These are phyloP conservation scores for Carex kokanica DNA, from an alignment of 176 grass and related monocot species.

Conservation along the genomic window DNA sequence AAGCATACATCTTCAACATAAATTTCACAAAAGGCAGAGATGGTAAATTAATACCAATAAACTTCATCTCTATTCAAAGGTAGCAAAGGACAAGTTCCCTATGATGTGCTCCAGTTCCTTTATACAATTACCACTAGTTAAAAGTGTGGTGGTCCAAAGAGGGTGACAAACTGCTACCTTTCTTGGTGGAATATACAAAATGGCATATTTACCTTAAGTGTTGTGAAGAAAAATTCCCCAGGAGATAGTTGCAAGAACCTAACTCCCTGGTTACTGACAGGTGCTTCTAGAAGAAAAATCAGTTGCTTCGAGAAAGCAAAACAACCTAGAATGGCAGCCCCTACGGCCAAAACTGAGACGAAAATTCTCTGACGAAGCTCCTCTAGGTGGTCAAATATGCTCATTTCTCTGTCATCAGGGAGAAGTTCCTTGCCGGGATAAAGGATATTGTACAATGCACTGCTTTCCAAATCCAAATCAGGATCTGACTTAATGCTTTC, in stretches of 20 bases:
- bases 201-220: slow-evolving; percentile 67
- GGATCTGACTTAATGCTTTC: slow-evolving; percentile 34
- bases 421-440: slow-evolving; percentile 92
- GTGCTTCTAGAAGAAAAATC: slow-evolving; percentile 76
- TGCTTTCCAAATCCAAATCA: slow-evolving; percentile 43
- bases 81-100: background rate
- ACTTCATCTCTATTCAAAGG: background rate
- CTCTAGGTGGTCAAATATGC: slow-evolving; percentile 92
- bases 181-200: slow-evolving; percentile 4
- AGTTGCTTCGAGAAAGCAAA: slow-evolving; percentile 88
- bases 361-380: slow-evolving; percentile 91
- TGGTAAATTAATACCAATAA: background rate
- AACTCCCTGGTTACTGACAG: slow-evolving; percentile 88
- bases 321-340: slow-evolving; percentile 80
- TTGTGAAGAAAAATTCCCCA: slow-evolving; percentile 99
- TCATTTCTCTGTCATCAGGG: slow-evolving; percentile 98
- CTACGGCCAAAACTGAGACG: slow-evolving; percentile 79
- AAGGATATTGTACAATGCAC: slow-evolving; percentile 66
- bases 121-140: background rate
- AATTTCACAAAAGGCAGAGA: background rate
- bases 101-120: background rate
- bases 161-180: background rate
- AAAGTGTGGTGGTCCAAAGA: background rate
- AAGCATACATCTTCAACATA: background rate
- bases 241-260: slow-evolving; percentile 93